Evolutionary conservation across 495 filamentous ascomycete species (phyloP).

Genomic region (Penicillium pancosmium): DNA sequence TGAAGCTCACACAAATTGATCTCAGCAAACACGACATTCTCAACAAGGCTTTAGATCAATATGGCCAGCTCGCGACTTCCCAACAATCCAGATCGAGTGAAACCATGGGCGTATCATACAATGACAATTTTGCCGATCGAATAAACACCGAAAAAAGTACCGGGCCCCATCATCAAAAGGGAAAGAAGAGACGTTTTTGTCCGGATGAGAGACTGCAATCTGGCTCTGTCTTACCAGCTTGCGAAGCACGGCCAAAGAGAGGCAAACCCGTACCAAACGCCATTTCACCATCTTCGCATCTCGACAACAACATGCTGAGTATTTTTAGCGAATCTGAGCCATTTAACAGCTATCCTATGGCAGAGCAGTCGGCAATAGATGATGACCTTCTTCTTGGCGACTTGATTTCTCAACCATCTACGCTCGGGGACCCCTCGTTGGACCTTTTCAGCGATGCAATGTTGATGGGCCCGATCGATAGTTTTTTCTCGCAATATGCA

Average conservation of each 20-base stretch:
- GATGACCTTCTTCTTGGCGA: conserved; percentile 4
- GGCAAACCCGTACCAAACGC: conserved; percentile 1
- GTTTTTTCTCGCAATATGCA: conserved; percentile 6
- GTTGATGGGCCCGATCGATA: conserved; percentile 9
- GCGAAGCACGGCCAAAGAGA: conserved; percentile 4
- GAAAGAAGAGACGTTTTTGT: background rate
- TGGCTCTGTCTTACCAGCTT: background rate
- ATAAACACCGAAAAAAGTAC: background rate
- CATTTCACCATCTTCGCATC: too few relatives aligned
- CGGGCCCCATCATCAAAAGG: background rate
- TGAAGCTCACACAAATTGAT: conserved; percentile 9
- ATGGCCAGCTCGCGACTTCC: background rate
- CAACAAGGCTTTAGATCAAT: conserved; percentile 5
- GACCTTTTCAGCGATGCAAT: conserved; percentile 10
- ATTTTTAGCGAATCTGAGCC: background rate
- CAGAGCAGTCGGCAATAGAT: background rate
- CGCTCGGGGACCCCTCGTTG: conserved; percentile 1
- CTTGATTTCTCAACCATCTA: conserved; percentile 1
- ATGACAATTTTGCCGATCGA: background rate
- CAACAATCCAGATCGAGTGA: background rate
- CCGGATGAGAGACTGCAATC: background rate
- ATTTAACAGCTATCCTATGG: background rate
- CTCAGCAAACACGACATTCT: conserved; percentile 9
- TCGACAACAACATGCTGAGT: too few relatives aligned
- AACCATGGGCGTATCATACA: background rate